phyloP scores from a whole-genome alignment of 1,284 basidiomycete species.

The Cutaneotrichosporon cavernicola region DNA sequence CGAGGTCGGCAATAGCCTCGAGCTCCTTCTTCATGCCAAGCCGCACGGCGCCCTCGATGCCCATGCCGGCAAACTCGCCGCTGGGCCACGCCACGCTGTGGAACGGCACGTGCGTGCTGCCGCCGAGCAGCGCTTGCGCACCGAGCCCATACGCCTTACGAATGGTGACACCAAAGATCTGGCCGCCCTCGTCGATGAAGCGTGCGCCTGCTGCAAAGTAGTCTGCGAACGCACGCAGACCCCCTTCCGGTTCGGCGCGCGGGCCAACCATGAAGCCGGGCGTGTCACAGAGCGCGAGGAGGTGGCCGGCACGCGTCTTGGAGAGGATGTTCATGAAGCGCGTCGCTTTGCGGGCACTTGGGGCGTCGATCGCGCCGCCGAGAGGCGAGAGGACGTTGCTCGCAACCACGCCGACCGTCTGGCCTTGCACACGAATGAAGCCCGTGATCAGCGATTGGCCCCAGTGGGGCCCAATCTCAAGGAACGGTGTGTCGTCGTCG shows the following conservation, averaged over 20 bases:
- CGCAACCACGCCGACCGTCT: constrained; percentile 23
- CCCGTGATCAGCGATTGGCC: constrained; percentile 25
- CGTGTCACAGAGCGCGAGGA: constrained; percentile 26
- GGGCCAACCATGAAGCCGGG: constrained; percentile 30
- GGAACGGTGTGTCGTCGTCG: constrained; percentile 27
- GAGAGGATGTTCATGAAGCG: constrained; percentile 25
- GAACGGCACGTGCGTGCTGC: constrained; percentile 22
- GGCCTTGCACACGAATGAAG: constrained; percentile 24
- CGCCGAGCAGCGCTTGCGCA: constrained; percentile 26
- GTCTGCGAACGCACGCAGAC: constrained; percentile 22
- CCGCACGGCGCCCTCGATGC: constrained; percentile 28
- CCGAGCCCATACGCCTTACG: constrained; percentile 28
- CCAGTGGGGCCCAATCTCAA: constrained; percentile 26
- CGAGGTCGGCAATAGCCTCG: constrained; percentile 18
- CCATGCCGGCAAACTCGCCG: constrained; percentile 29
- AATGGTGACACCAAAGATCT: constrained; percentile 25
- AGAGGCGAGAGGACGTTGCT: constrained; percentile 22
- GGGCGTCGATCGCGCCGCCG: constrained; percentile 25
- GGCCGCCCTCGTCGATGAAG: constrained; percentile 22
- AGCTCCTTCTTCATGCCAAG: constrained; percentile 28
- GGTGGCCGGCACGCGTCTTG: constrained; percentile 22
- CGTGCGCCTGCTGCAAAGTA: constrained; percentile 24
- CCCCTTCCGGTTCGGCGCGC: constrained; percentile 23
- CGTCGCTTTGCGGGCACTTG: constrained; percentile 19
- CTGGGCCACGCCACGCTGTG: constrained; percentile 23